phyloP scores from a whole-genome alignment of 2,329 filamentous ascomycete species.

The Exophiala lecanii-corni region DNA sequence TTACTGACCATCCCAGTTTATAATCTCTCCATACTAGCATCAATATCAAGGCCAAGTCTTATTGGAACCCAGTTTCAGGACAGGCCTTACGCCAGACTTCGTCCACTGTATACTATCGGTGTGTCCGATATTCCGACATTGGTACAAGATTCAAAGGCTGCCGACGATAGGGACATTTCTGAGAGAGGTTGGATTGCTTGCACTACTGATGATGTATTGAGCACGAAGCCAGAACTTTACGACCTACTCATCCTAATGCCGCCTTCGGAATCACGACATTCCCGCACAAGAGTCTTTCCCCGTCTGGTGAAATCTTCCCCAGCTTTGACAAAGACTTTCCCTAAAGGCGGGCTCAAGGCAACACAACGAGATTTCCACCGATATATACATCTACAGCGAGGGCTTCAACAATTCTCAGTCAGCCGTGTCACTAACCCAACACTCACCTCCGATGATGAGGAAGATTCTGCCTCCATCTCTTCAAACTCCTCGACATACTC shows the following conservation, averaged over 20 bases:
- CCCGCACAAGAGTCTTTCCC: constrained; percentile 64
- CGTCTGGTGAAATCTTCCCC: constrained; percentile 57
- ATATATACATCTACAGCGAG: constrained; percentile 64
- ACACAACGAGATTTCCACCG: constrained; percentile 86
- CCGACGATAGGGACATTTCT: constrained; percentile 35
- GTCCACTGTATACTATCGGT: constrained; percentile 86
- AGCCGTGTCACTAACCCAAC: constrained; percentile 22
- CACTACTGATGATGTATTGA: constrained; percentile 89
- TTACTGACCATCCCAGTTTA: too few species aligned
- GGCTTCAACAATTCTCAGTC: constrained; percentile 41
- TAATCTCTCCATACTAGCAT: constrained; percentile 86
- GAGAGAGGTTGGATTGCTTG: constrained; percentile 82
- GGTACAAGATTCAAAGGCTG: constrained; percentile 31
- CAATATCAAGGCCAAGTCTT: constrained; percentile 70
- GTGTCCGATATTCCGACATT: constrained; percentile 87
- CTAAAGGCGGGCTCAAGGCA: constrained; percentile 67
- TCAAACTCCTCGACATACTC: constrained; percentile 38
- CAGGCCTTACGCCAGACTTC: constrained; percentile 59
- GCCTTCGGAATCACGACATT: constrained; percentile 51
- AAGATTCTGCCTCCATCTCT: constrained; percentile 33
- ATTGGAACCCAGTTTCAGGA: constrained; percentile 63
- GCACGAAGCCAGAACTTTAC: constrained; percentile 79
- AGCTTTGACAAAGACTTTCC: constrained; percentile 32
- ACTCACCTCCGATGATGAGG: constrained; percentile 31
- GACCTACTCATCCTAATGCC: constrained; percentile 86